Evolutionary conservation across 768 basidiomycete genomes (phyloP).

Genomic region (Lactifluus subvellereus): DNA sequence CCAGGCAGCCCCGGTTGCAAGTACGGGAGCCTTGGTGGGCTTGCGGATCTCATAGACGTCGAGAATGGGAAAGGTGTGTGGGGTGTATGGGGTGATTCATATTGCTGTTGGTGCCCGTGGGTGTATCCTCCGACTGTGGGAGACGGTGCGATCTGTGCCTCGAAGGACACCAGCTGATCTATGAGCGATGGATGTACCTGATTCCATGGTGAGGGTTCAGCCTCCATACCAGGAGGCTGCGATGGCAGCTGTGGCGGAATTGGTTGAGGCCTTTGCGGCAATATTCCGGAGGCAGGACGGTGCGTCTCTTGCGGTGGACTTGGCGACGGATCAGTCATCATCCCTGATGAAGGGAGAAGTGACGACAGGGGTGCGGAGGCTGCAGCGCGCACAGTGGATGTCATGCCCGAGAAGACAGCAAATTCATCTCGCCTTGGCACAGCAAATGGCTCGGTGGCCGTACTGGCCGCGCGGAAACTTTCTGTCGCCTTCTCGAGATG

Average conservation of each 20-base stretch:
- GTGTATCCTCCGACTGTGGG: slow-evolving; percentile 21
- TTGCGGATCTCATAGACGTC: background rate
- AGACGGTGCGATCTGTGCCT: slow-evolving; percentile 27
- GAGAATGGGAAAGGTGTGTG: background rate
- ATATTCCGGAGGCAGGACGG: background rate
- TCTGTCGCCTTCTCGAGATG: slow-evolving; percentile 46
- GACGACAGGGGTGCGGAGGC: slow-evolving; percentile 22
- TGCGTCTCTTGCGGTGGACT: background rate
- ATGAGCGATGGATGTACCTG: slow-evolving; percentile 32
- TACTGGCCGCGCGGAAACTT: slow-evolving; percentile 42
- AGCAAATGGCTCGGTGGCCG: slow-evolving; percentile 56
- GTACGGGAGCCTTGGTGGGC: background rate
- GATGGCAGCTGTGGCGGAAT: background rate
- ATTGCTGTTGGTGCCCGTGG: background rate
- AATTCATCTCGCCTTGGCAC: slow-evolving; percentile 59
- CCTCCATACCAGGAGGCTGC: background rate
- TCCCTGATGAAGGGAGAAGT: slow-evolving; percentile 19
- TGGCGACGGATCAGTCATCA: slow-evolving; percentile 13
- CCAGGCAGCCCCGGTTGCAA: background rate
- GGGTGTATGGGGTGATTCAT: background rate
- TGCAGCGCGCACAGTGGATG: slow-evolving; percentile 54
- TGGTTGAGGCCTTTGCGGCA: background rate
- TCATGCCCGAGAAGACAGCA: slow-evolving; percentile 71
- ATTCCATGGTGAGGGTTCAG: slow-evolving; percentile 6
- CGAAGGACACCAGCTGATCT: slow-evolving; percentile 31